Percentiles rank a stretch among this genome's conserved stretches.
Evolutionary conservation across 129 eudicot species (phyloP).

Genomic region (Calendula officinalis): DNA sequence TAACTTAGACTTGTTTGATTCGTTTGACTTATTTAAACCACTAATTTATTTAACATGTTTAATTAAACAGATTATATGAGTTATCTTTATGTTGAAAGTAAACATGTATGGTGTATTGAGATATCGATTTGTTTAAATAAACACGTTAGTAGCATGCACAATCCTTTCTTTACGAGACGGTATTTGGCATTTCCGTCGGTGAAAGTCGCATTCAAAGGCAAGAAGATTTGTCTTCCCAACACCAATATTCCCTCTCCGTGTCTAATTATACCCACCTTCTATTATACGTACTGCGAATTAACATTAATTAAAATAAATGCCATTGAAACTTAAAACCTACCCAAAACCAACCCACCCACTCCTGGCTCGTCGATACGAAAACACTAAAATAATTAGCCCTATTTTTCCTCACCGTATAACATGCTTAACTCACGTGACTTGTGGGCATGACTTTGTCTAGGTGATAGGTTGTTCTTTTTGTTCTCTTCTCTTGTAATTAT

Average conservation of each 20-base stretch:
- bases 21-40: no score
- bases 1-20: no score
- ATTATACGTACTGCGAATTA: conserved; percentile 26
- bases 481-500: conserved; percentile 43
- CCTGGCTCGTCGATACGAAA: conserved; percentile 27
- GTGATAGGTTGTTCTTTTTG: conserved; percentile 42
- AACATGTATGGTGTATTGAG: no score
- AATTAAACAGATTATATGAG: no score
- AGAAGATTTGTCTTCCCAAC: conserved; percentile 34
- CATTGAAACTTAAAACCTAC: conserved; percentile 31
- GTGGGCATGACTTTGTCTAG: conserved; percentile 51
- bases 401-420: conserved; percentile 61
- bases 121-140: no score
- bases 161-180: neutral
- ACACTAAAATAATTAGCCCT: conserved; percentile 26
- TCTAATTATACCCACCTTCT: conserved; percentile 49
- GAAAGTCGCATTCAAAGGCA: conserved; percentile 21
- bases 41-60: no score
- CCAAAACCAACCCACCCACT: conserved; percentile 36
- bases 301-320: conserved; percentile 18
- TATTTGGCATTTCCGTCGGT: conserved; percentile 20
- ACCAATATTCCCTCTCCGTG: conserved; percentile 87
- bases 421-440: conserved; percentile 62
- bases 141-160: no score
- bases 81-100: no score